phyloP scores from a whole-genome alignment of 306 rosid genomes.

The Cercis canadensis region DNA sequence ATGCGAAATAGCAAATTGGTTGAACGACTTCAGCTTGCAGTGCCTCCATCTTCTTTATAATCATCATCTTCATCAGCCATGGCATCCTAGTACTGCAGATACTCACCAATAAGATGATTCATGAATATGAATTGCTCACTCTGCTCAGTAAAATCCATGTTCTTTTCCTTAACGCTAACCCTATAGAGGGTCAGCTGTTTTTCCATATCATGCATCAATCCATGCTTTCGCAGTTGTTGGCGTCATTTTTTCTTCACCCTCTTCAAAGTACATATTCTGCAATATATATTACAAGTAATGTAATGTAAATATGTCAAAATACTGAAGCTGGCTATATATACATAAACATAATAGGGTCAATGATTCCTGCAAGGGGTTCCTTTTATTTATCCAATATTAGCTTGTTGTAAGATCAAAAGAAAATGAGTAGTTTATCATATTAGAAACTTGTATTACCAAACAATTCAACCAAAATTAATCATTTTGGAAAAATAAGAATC shows the following conservation, averaged over 20 bases:
- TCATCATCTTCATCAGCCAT: no score
- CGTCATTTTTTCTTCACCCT: conserved; percentile 92
- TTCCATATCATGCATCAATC: conserved; percentile 91
- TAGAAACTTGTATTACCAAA: no score
- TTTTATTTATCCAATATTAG: conserved; percentile 68
- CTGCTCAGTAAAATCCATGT: conserved; percentile 14
- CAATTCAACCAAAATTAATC: no score
- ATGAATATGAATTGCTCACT: no score
- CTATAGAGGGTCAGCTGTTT: conserved; percentile 68
- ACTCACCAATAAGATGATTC: no score
- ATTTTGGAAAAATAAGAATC: no score
- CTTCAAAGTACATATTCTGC: conserved; percentile 94
- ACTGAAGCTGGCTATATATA: neutral
- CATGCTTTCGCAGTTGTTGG: conserved; percentile 95
- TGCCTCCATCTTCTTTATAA: no score
- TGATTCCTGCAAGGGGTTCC: conserved; percentile 94
- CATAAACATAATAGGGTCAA: conserved; percentile 44
- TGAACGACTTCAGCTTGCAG: no score
- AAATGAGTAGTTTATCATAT: neutral
- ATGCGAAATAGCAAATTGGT: no score
- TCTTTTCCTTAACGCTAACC: conserved; percentile 46
- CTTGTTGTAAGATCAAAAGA: conserved; percentile 55
- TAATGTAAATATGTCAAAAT: no score
- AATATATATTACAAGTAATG: conserved; percentile 23
- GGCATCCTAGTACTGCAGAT: no score